Conservation (phyloP, 345 rosid species). For the Stellera chamaejasme region DNA sequence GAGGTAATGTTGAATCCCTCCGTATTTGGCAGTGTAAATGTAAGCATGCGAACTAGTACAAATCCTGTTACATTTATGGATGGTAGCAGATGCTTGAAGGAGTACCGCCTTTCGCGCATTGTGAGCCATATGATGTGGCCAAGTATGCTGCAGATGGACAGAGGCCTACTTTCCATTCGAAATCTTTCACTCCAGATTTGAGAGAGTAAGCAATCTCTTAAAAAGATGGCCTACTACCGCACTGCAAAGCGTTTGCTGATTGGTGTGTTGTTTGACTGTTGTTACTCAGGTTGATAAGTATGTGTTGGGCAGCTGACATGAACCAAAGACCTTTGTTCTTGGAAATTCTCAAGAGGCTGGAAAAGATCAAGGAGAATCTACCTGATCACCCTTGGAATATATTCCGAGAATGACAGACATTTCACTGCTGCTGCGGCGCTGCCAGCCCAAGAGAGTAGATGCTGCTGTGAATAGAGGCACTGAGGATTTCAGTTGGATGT, state of each 20-base stretch:
- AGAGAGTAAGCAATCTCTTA: constrained; percentile 53
- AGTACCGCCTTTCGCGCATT: constrained; percentile 63
- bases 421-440: no score
- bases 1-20: constrained; percentile 40
- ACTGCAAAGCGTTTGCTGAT: constrained; percentile 11
- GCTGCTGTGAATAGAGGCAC: no score
- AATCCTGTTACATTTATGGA: constrained; percentile 7
- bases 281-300: constrained; percentile 47
- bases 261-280: constrained; percentile 6
- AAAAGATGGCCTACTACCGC: neutral
- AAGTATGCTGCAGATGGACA: constrained; percentile 81
- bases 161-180: constrained; percentile 64
- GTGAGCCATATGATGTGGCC: constrained; percentile 88
- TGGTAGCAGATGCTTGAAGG: constrained; percentile 80
- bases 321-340: constrained; percentile 73
- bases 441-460: no score
- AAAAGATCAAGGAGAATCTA: constrained; percentile 63
- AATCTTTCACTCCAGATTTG: constrained; percentile 55
- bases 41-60: constrained; percentile 10
- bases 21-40: neutral
- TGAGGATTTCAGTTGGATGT: no score
- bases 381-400: constrained; percentile 78
- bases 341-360: constrained; percentile 81
- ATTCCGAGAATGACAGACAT: constrained; percentile 18
- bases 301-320: constrained; percentile 82